A percentile compares a stretch with the other conserved stretches of the same genome.
These are phyloP conservation scores for Trametes cinnabarina DNA, from an alignment of 768 basidiomycete genomes.

Conservation along the genomic window DNA sequence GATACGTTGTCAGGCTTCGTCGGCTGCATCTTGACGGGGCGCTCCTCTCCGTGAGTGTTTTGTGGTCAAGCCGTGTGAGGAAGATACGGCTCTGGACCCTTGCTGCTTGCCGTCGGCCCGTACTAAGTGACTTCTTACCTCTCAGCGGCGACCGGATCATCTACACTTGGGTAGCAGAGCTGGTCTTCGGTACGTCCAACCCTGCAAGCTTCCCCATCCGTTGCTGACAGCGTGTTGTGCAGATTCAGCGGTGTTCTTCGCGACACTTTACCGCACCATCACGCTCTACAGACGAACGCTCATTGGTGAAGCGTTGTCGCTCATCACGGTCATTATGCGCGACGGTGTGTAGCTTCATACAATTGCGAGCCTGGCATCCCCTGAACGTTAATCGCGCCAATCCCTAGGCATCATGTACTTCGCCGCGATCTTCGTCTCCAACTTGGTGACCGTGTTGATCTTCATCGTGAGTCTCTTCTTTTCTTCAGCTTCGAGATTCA, in stretches of 20 bases:
- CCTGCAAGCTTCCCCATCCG: not conserved
- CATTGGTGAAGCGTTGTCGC: slow-evolving; percentile 19
- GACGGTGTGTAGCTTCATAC: slow-evolving; percentile 20
- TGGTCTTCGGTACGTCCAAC: slow-evolving; percentile 22
- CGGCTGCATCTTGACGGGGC: slow-evolving; percentile 27
- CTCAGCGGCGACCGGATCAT: slow-evolving; percentile 24
- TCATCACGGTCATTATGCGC: slow-evolving; percentile 26
- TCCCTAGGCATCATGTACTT: slow-evolving; percentile 28
- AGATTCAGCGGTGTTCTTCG: slow-evolving; percentile 28
- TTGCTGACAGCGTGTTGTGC: not conserved
- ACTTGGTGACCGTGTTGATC: slow-evolving; percentile 25
- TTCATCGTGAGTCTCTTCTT: slow-evolving; percentile 20
- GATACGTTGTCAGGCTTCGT: slow-evolving; percentile 19
- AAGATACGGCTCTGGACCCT: not conserved
- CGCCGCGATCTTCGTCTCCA: slow-evolving; percentile 25
- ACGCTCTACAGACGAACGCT: slow-evolving; percentile 18
- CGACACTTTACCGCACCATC: slow-evolving; percentile 26
- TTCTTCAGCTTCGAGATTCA: not conserved
- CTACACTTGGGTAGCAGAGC: slow-evolving; percentile 30
- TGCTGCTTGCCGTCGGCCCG: not conserved
- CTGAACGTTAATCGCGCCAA: not conserved
- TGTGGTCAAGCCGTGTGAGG: not conserved
- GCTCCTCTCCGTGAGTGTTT: slow-evolving; percentile 19
- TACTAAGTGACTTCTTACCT: not conserved
- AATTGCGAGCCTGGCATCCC: not conserved